Evolutionary conservation across 768 basidiomycete genomes (phyloP).

Genomic region (Amyloporia xantha): DNA sequence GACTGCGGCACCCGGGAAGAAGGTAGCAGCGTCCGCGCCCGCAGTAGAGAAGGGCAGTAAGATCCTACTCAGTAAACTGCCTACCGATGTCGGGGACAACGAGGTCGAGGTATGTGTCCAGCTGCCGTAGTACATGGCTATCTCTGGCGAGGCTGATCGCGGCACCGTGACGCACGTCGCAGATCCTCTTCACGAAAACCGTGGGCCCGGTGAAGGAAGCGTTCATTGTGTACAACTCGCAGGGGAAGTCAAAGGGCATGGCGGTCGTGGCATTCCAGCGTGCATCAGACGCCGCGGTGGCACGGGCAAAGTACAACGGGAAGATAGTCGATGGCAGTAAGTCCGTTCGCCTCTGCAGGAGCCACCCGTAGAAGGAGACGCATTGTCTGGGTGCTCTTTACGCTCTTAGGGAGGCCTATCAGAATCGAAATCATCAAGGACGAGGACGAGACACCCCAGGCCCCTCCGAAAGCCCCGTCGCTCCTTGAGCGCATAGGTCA

Average conservation of each 20-base stretch:
- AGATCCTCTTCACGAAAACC: slow-evolving; percentile 75
- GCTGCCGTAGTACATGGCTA: background rate
- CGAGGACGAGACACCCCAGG: slow-evolving; percentile 22
- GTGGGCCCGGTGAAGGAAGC: slow-evolving; percentile 66
- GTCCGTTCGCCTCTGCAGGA: slow-evolving; percentile 15
- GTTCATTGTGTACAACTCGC: slow-evolving; percentile 69
- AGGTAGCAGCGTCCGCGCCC: slow-evolving; percentile 3
- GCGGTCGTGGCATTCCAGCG: slow-evolving; percentile 65
- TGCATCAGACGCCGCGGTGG: slow-evolving; percentile 53
- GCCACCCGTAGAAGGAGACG: slow-evolving; percentile 1
- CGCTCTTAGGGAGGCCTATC: slow-evolving; percentile 51
- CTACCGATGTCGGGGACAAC: slow-evolving; percentile 58
- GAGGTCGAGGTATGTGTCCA: slow-evolving; percentile 52
- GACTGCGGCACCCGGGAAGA: slow-evolving; percentile 18
- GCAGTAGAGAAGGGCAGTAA: slow-evolving; percentile 41
- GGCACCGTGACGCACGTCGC: background rate
- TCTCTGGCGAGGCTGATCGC: slow-evolving; percentile 3
- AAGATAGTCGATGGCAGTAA: slow-evolving; percentile 65
- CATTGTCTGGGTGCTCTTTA: background rate
- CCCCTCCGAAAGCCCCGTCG: slow-evolving; percentile 27
- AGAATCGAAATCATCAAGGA: slow-evolving; percentile 60
- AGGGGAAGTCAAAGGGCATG: slow-evolving; percentile 76
- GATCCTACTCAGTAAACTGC: slow-evolving; percentile 60
- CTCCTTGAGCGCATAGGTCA: slow-evolving; percentile 32
- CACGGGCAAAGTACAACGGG: slow-evolving; percentile 65